Conservation (phyloP, 2,329 filamentous ascomycete genomes). For the Sordariomycetes sp. region DNA sequence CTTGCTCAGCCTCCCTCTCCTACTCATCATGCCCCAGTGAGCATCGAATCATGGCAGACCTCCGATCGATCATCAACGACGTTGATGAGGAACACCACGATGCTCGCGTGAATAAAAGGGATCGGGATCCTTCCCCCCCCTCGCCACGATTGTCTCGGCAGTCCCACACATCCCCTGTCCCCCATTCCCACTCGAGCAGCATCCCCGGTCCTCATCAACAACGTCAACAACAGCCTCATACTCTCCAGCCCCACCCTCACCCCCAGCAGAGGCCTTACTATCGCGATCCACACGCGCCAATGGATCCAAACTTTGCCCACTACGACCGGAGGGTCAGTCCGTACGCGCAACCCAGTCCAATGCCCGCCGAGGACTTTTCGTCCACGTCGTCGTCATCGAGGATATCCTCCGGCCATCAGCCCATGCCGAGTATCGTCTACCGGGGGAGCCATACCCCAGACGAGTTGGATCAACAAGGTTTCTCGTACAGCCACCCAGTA, state of each 20-base stretch:
- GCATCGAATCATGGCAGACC: constrained; percentile 5
- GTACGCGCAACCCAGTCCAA: neutral
- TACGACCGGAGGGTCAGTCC: neutral
- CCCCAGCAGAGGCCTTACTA: neutral
- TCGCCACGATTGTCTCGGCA: neutral
- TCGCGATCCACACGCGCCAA: neutral
- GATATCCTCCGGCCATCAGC: neutral
- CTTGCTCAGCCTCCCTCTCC: constrained; percentile 1
- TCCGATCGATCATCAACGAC: constrained; percentile 10
- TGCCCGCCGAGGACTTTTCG: neutral
- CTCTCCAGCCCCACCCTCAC: neutral
- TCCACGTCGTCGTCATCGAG: neutral
- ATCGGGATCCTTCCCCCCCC: constrained; percentile 5
- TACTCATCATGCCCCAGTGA: neutral
- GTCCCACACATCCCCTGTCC: neutral
- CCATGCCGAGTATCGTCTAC: constrained; percentile 17
- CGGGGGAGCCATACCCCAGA: constrained; percentile 34
- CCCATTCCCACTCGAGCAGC: neutral
- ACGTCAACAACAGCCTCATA: neutral
- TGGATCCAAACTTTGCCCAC: neutral
- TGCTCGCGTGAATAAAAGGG: constrained; percentile 5
- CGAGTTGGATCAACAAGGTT: constrained; percentile 33
- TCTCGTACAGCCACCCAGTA: constrained; percentile 12
- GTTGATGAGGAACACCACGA: constrained; percentile 3
- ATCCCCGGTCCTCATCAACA: neutral